Evolutionary conservation across 2,329 filamentous ascomycete genomes (phyloP), one percentile per base, ranked within the genome.

Genomic region (Plectosphaerella cucumerina): DNA sequence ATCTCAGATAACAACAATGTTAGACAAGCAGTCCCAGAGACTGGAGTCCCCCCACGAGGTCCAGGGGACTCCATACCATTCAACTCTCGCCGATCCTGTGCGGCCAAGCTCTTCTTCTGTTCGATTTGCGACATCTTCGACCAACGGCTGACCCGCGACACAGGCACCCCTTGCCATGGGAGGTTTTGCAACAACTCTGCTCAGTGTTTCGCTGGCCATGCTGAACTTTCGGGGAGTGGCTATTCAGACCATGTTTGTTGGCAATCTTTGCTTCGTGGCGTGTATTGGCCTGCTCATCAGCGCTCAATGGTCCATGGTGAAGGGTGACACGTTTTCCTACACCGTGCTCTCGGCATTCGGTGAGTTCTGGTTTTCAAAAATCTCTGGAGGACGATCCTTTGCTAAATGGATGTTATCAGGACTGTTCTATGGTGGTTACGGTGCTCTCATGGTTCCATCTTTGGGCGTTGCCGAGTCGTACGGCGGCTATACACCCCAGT

Each of bases 371-470:
- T 18, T 39, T 39, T 18, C 35, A 14, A 39, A 14, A 39, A n/a
- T 6, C 35, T 39, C 35, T 14, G 6, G 15, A n/a, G 14, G 9
- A 39, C n/a, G n/a, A 14, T 6, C 6, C 17, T 10, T 6, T 12
- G n/a, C 17, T 39, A 14, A 39, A 10, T 18, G 17, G n/a, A 10
- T 31, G 39, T 14, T 6, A 10, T 3, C 22, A 64, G 62, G 55
- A 0, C 54, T 63, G 14, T 64, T 62, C 46, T 64, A 63, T 20
- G 62, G 58, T n/a, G 60, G 59, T 1, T 64, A 64, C 8, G 62
- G 61, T 1, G 56, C 57, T 17, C 55, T 63, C 5, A 42, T 63
- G 10, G 57, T 61, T 1, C 62, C 61, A 1, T 52, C 52, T 0
- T 50, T 65, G 8, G 60, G 61, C 1, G 51, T 65, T 12, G 47